These are phyloP conservation scores for Pichia insulana DNA, from an alignment of 805 yeast species.

Conservation along the genomic window DNA sequence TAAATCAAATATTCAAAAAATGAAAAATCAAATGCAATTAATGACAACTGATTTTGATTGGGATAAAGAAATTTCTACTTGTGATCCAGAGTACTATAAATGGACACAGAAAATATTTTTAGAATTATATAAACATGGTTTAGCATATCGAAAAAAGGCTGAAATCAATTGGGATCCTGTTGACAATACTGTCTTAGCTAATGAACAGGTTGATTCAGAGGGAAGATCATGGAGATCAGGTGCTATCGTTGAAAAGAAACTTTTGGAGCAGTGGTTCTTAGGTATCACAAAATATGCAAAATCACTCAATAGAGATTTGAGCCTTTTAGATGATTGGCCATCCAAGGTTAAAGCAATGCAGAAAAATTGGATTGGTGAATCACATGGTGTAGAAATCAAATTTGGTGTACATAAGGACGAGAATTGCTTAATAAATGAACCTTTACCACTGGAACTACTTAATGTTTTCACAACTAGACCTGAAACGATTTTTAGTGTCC, in stretches of 20 bases:
- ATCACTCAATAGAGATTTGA: constrained; percentile 57
- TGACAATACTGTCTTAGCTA: constrained; percentile 90
- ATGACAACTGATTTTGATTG: constrained; percentile 90
- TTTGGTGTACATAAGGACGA: constrained; percentile 30
- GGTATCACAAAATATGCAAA: constrained; percentile 79
- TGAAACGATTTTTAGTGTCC: constrained; percentile 79
- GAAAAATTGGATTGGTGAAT: constrained; percentile 86
- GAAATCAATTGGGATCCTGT: constrained; percentile 98
- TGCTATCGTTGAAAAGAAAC: constrained; percentile 77
- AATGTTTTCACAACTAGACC: constrained; percentile 79
- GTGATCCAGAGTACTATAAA: constrained; percentile 78
- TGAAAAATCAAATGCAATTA: constrained; percentile 71
- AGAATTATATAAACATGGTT: constrained; percentile 59
- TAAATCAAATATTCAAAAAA: constrained; percentile 60
- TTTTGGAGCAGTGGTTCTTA: constrained; percentile 87
- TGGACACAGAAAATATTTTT: constrained; percentile 88
- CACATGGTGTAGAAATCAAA: constrained; percentile 64
- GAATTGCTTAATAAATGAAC: constrained; percentile 5
- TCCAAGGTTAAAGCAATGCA: constrained; percentile 85
- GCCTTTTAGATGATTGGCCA: constrained; percentile 70
- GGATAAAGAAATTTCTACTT: constrained; percentile 84
- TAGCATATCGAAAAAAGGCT: constrained; percentile 80
- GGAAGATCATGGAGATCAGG: constrained; percentile 98
- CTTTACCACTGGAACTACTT: constrained; percentile 23
- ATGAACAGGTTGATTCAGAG: constrained; percentile 87